Evolutionary conservation across 2,329 filamentous ascomycete species (phyloP).

Genomic region (Pyricularia sp.): DNA sequence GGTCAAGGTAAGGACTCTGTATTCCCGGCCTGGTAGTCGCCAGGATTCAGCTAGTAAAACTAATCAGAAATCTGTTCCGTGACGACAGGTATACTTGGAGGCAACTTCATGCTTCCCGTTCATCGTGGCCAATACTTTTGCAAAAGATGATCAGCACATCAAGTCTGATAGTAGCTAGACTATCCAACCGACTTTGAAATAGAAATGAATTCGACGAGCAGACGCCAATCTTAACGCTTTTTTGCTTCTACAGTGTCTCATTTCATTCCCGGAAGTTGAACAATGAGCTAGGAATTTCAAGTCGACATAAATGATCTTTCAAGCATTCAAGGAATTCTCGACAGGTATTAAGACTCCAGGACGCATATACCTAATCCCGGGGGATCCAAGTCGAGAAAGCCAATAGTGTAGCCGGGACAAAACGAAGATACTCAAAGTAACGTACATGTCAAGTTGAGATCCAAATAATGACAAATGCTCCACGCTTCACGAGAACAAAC

Average conservation of each 20-base stretch:
- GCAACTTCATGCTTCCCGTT: conserved; percentile 53
- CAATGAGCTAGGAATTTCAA: neutral
- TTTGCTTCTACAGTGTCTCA: neutral
- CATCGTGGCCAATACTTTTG: conserved; percentile 55
- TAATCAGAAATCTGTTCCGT: neutral
- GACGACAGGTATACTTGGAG: conserved; percentile 46
- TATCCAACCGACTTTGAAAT: neutral
- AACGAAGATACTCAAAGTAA: neutral
- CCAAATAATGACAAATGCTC: neutral
- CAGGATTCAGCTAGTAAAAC: conserved; percentile 1
- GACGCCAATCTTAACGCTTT: neutral
- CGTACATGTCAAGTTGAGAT: neutral
- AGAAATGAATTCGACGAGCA: neutral
- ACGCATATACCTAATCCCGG: neutral
- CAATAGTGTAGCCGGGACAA: neutral
- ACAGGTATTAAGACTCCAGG: neutral
- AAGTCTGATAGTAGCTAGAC: neutral
- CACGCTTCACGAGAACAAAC: neutral
- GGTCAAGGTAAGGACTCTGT: conserved; percentile 56
- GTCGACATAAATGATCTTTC: neutral
- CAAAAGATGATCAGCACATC: conserved; percentile 29
- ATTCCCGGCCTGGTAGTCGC: conserved; percentile 7
- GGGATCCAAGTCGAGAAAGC: neutral
- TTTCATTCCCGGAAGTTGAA: neutral
- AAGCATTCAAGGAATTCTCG: neutral